Evolutionary conservation across 345 rosid species (phyloP).

Genomic region (Bretschneidera sinensis): DNA sequence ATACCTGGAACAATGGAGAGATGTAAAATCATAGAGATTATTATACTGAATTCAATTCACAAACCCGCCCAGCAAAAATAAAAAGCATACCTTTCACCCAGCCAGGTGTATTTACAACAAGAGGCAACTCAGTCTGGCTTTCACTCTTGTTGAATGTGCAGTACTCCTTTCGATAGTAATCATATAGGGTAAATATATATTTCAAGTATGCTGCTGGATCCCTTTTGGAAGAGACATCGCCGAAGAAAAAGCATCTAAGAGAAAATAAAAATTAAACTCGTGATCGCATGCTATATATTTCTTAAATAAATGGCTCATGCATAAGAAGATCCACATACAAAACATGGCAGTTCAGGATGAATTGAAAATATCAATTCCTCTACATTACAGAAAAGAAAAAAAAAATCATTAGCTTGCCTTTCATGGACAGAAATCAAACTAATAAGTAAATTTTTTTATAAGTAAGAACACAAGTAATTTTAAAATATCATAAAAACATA

Average conservation of each 20-base stretch:
- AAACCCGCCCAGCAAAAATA: not conserved
- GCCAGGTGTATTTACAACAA: conserved; percentile 86
- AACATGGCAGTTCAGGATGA: not conserved
- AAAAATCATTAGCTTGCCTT: no score
- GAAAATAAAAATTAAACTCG: conserved; percentile 13
- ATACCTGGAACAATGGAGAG: conserved; percentile 43
- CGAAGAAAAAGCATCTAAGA: conserved; percentile 75
- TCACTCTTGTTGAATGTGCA: conserved; percentile 26
- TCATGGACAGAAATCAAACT: no score
- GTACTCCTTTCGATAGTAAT: conserved; percentile 54
- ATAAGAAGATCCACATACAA: not conserved
- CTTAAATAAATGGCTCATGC: not conserved
- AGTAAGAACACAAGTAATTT: no score
- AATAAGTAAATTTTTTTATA: no score
- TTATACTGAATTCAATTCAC: not conserved
- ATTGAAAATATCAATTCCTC: not conserved
- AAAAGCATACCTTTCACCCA: conserved; percentile 84
- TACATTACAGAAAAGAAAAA: not conserved
- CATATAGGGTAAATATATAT: conserved; percentile 49
- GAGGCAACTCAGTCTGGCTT: conserved; percentile 52
- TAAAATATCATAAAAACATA: no score
- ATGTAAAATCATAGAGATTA: not conserved
- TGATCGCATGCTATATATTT: not conserved
- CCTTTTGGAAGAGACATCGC: conserved; percentile 82
- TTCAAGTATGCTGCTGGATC: conserved; percentile 71